Conservation (phyloP, 176 grass and related monocot species). For the Dendrocalamus sinicus region DNA sequence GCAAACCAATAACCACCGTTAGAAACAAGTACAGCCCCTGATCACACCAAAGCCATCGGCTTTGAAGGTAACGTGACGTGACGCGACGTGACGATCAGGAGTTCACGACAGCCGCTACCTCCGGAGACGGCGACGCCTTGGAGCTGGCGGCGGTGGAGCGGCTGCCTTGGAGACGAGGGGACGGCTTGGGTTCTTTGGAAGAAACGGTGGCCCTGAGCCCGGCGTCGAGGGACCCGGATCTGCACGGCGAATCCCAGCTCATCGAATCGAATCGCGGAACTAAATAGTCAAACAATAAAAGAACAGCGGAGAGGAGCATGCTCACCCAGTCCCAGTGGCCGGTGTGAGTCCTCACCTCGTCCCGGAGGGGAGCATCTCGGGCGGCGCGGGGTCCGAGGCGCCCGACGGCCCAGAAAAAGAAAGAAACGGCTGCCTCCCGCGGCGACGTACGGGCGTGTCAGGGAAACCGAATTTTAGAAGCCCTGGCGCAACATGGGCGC, state of each 20-base stretch:
- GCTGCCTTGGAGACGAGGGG: constrained; percentile 51
- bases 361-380: constrained; percentile 55
- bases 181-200: constrained; percentile 21
- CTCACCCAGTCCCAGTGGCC: background rate
- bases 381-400: constrained; percentile 48
- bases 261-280: constrained; percentile 23
- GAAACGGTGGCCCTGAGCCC: constrained; percentile 37
- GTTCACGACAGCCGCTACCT: constrained; percentile 15
- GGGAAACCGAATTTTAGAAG: constrained; percentile 35
- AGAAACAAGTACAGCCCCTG: background rate
- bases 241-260: constrained; percentile 55
- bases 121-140: constrained; percentile 47
- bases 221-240: constrained; percentile 62
- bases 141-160: constrained; percentile 29
- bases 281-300: constrained; percentile 61
- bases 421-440: background rate
- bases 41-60: background rate
- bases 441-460: constrained; percentile 37
- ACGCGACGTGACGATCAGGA: background rate
- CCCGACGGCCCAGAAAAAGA: background rate
- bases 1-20: constrained; percentile 8
- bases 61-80: constrained; percentile 20
- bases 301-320: background rate
- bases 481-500: constrained; percentile 24
- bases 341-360: constrained; percentile 34